phyloP scores from a whole-genome alignment of 2,329 filamentous ascomycete species.

The Alternaria metachromatica region DNA sequence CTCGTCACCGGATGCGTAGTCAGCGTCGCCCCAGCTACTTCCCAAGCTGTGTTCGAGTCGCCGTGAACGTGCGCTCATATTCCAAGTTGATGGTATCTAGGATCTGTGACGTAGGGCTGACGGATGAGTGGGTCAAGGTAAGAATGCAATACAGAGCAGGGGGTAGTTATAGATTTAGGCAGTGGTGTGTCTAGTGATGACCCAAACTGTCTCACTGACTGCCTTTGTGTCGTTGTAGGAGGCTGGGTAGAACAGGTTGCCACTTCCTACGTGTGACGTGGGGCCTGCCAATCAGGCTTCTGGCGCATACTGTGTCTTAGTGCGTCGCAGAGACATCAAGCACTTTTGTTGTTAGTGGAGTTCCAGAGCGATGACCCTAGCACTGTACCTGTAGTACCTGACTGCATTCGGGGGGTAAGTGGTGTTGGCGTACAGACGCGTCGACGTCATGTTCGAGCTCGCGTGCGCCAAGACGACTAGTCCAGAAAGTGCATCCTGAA shows the following conservation, averaged over 20 bases:
- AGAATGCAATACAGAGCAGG: not conserved
- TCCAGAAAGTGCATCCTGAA: conserved; percentile 27
- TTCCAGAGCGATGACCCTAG: not conserved
- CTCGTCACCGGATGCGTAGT: conserved; percentile 36
- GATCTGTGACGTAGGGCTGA: not conserved
- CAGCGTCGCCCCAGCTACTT: conserved; percentile 44
- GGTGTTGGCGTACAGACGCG: conserved; percentile 2
- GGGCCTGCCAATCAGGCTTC: conserved; percentile 33
- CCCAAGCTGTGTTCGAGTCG: conserved; percentile 36
- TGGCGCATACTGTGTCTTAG: conserved; percentile 1
- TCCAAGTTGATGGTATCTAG: not conserved
- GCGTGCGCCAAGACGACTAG: conserved; percentile 33
- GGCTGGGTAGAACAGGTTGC: conserved; percentile 29
- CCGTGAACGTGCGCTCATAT: conserved; percentile 27
- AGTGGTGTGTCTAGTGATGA: not conserved
- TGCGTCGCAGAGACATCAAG: conserved; percentile 4
- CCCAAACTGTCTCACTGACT: not conserved
- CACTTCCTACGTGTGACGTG: conserved; percentile 39
- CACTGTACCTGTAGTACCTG: not conserved
- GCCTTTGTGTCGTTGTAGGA: conserved; percentile 17
- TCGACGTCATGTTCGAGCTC: conserved; percentile 21
- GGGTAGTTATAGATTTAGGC: not conserved
- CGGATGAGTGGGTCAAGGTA: not conserved
- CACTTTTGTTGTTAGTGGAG: not conserved
- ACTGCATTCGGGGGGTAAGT: not conserved